Evolutionary conservation across 305 asterid genomes (phyloP).

Genomic region (Solanum hybrid): DNA sequence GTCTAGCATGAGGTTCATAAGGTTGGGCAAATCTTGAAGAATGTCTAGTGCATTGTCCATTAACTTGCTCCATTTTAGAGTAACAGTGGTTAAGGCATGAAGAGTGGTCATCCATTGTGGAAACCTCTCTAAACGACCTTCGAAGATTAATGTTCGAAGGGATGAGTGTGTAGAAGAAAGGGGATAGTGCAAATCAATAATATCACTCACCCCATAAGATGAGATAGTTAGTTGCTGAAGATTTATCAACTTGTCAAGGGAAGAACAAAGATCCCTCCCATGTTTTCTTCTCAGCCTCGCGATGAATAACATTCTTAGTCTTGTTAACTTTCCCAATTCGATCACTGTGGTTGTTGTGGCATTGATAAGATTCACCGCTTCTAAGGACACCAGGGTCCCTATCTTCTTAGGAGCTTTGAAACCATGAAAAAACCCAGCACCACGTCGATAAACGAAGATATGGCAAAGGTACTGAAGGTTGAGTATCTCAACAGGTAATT

Average conservation of each 20-base stretch:
- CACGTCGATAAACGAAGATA: neutral
- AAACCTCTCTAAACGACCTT: slow-evolving; percentile 3
- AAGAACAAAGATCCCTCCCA: slow-evolving; percentile 6
- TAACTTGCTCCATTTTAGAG: neutral
- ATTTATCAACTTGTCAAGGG: slow-evolving; percentile 5
- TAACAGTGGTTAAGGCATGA: neutral
- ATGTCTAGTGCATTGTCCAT: slow-evolving; percentile 4
- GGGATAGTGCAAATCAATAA: slow-evolving; percentile 15
- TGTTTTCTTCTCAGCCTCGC: slow-evolving; percentile 15
- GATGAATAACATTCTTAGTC: slow-evolving; percentile 18
- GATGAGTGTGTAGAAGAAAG: neutral
- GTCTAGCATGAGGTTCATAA: neutral
- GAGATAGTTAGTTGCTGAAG: slow-evolving; percentile 2
- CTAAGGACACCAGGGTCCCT: slow-evolving; percentile 5
- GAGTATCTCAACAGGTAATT: slow-evolving; percentile 4
- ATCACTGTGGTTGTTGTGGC: neutral
- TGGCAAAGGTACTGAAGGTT: slow-evolving; percentile 7
- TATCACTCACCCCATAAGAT: slow-evolving; percentile 3
- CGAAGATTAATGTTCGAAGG: neutral
- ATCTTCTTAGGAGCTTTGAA: slow-evolving; percentile 6
- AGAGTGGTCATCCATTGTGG: slow-evolving; percentile 19
- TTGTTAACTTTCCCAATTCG: slow-evolving; percentile 1
- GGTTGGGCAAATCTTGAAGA: slow-evolving; percentile 17
- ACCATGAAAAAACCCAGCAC: neutral
- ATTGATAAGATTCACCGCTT: neutral